phyloP scores from a whole-genome alignment of 371 early-diverging fungal species.

The Lichtheimia hyalospora region DNA sequence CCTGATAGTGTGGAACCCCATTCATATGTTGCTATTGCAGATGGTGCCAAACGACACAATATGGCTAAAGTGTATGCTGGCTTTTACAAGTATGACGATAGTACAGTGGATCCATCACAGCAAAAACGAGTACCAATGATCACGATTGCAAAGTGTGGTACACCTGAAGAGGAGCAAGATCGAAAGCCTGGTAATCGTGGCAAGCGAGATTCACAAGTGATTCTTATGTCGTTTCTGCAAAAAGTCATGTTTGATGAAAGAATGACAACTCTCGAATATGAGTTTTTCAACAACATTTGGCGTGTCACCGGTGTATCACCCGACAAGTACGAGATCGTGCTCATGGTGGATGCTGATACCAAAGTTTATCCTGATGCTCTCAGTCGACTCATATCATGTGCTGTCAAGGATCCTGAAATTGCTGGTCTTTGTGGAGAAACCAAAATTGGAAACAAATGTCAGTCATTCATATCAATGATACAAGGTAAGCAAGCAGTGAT shows the following conservation, averaged over 20 bases:
- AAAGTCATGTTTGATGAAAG: constrained; percentile 94
- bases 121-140: constrained; percentile 79
- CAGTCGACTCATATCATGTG: constrained; percentile 65
- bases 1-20: constrained; percentile 51
- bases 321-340: constrained; percentile 82
- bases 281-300: constrained; percentile 91
- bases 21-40: constrained; percentile 89
- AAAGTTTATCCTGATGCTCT: constrained; percentile 80
- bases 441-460: constrained; percentile 83
- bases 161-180: constrained; percentile 65
- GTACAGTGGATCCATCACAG: constrained; percentile 43
- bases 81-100: constrained; percentile 69
- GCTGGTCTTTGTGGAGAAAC: constrained; percentile 89
- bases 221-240: constrained; percentile 96
- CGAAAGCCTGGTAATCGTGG: constrained; percentile 96
- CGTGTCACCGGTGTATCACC: constrained; percentile 81
- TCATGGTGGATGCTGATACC: constrained; percentile 99
- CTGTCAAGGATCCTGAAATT: constrained; percentile 74
- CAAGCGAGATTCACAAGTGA: constrained; percentile 95
- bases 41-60: constrained; percentile 89
- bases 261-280: constrained; percentile 94
- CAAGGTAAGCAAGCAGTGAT: constrained; percentile 54
- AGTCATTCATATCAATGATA: constrained; percentile 88
- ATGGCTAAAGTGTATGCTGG: constrained; percentile 95
- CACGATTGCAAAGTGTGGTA: constrained; percentile 92